Base-by-base conservation (phyloP, 148 eudicot species). In the Silene uniflora region DNA sequence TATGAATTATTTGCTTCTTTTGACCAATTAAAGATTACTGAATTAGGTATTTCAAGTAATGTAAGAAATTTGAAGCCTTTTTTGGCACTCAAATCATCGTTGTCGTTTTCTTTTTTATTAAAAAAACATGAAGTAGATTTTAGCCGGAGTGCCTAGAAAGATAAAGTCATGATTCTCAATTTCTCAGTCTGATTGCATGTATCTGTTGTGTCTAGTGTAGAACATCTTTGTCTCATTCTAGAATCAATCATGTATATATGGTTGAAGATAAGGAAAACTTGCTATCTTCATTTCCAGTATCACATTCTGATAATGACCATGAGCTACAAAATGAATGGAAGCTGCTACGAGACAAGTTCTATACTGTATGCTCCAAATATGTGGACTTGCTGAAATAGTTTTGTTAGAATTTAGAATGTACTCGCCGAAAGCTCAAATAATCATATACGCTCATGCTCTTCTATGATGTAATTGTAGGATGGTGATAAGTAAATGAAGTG, bases 271-370 rank as follows among this genome's bases (percentile, higher is more conserved):
- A 35, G 70, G 21, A 39, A 39, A 17, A 7, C 7, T 22, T 47
- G 18, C 14, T 47, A 61, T 75, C 60, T 69, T 46, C n/a, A 52
- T 49, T 71, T 6, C 21, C 73, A 71, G 62, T 25, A 6, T 24
- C 67, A 59, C 60, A 27, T 47, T 71, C 66, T 27, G 84, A 74
- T 77, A 79, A 76, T 76, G 78, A 82, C 61, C 78, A 82, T 78
- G 87, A 83, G n/a, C 74, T 92, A 79, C 87, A 92, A 55, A 89
- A 96, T 78, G 93, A 95, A 75, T 89, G 97, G 97, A 83, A 90
- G 74, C 86, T 71, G 75, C 81, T 97, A 79, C 90, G 75, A 66
- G 86, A 89, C 69, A 88, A 92, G 67, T 89, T 89, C 67, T 90
- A 92, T 69, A 86, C 82, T 55, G 99, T 95, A 92, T 62, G 77